Evolutionary conservation across 768 basidiomycete genomes (phyloP), one percentile per base, ranked within the genome.

Genomic region (Dendrothele bispora): DNA sequence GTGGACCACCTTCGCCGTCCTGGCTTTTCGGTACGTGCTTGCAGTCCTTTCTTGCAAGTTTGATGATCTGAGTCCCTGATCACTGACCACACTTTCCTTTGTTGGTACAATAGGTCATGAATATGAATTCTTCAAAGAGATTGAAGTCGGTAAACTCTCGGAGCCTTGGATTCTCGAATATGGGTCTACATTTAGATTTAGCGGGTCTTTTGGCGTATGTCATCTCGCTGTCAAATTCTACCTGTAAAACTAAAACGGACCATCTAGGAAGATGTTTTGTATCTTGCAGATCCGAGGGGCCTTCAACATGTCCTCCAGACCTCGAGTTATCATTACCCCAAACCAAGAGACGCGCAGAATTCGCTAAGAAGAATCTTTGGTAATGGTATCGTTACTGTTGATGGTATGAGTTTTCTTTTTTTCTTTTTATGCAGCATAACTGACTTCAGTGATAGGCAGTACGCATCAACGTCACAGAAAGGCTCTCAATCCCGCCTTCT

Each of bases 401-500:
- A 63, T 28, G 62, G 63, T 63, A n/a, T 5, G 22, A n/a, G n/a
- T n/a, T n/a, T 46, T 14, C 11, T 39, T 18, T 1, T 25, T 15
- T 15, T 26, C 21, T 12, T 14, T 21, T 37, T 39, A 7, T 39
- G 20, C 4, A 14, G 24, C 14, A 5, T 12, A 28, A 7, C n/a
- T n/a, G n/a, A n/a, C 14, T 34, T 10, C 6, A n/a, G 17, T 20
- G 20, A n/a, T 51, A 39, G 55, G 57, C 17, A 34, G 38, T 27
- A 48, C 42, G 4, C 65, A 66, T 43, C 56, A 60, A 15, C 56
- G 65, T 3, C 65, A 67, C 28, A 41, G 67, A 29, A 68, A 68
- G 47, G 60, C 61, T n/a, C 63, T 68, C 63, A 53, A 61, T 11
- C 67, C 67, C 8, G 65, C 64, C 2, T 68, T 68, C 40, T 61